Base-by-base conservation (phyloP, 2,329 filamentous ascomycete genomes). In the Talaromyces rugulosus region DNA sequence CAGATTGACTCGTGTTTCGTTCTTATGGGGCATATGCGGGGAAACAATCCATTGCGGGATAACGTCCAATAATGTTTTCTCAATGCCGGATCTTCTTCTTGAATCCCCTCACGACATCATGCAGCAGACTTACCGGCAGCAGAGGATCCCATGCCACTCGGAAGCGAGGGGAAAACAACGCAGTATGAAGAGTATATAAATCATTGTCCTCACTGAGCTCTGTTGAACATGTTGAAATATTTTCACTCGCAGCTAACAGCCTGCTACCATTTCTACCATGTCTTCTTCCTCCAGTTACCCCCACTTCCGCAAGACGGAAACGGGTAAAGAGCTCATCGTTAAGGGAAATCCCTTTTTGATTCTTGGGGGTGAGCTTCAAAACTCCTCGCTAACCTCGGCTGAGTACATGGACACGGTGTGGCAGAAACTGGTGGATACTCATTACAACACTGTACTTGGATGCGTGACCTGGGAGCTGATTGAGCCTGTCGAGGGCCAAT, bases 381-480 rank as follows among this genome's bases (percentile, higher is more conserved):
- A 82, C 65, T 82, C 80, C 0, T 79, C 78, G 1, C 70, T 82
- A 54, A 77, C 73, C 8, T 81, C 77, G 5, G 72, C 76, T 7
- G 70, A 74, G 53, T 81, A 77, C 62, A 82, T 82, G 79, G 66
- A 71, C 16, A 70, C 74, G 7, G 69, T 76, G 6, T 82, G 79
- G 78, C 71, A 74, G 34, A 79, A 78, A 56, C 69, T 82, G 64
- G 70, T 69, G 4, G 71, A 71, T 18, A 77, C 71, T 14, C 71
- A 78, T 60, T 69, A 80, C 65, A 82, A 82, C 63, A 81, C 79
- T 2, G 66, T 81, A 1, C 71, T 82, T 3, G 80, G 78, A 1
- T 76, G 71, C 58, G 75, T 81, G 1, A 75, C 75, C 0, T 82
- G 80, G 80, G 80, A 82, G 62, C 70, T 75, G 56, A 78, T 81